Evolutionary conservation across 2,329 filamentous ascomycete species (phyloP).

Genomic region (Fusarium sp.): DNA sequence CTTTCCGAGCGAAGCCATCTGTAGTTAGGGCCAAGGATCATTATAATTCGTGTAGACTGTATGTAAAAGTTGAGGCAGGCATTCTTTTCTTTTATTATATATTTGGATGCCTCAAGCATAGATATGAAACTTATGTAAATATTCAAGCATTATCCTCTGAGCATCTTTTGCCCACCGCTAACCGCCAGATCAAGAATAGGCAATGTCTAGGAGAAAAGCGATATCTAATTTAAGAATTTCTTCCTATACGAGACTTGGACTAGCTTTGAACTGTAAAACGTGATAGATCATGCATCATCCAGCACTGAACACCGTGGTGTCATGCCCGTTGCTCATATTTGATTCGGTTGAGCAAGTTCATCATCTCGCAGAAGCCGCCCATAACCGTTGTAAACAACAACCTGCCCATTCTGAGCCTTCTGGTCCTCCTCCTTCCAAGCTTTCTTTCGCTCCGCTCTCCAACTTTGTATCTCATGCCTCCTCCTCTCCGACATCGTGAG

Average conservation of each 20-base stretch:
- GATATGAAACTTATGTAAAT: no score
- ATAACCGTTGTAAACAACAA: not conserved
- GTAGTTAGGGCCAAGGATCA: not conserved
- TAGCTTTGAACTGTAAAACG: accelerated
- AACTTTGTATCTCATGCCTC: not conserved
- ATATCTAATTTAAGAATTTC: not conserved
- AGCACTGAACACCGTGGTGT: not conserved
- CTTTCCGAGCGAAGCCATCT: conserved; percentile 5
- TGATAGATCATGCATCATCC: no score
- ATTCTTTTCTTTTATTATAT: not conserved
- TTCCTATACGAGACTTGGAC: accelerated
- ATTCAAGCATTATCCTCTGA: accelerated
- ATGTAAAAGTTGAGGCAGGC: not conserved
- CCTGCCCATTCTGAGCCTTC: not conserved
- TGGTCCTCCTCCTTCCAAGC: not conserved
- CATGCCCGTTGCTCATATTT: not conserved
- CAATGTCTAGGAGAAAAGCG: accelerated
- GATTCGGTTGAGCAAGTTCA: not conserved
- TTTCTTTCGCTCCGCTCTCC: not conserved
- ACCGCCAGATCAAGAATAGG: no score
- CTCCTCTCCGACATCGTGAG: accelerated
- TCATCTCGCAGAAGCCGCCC: not conserved
- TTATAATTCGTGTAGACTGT: not conserved
- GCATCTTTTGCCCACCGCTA: not conserved
- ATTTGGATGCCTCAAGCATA: no score